Evolutionary conservation across 2,329 filamentous ascomycete genomes (phyloP).

Genomic region (Trichophyton benhamiae): DNA sequence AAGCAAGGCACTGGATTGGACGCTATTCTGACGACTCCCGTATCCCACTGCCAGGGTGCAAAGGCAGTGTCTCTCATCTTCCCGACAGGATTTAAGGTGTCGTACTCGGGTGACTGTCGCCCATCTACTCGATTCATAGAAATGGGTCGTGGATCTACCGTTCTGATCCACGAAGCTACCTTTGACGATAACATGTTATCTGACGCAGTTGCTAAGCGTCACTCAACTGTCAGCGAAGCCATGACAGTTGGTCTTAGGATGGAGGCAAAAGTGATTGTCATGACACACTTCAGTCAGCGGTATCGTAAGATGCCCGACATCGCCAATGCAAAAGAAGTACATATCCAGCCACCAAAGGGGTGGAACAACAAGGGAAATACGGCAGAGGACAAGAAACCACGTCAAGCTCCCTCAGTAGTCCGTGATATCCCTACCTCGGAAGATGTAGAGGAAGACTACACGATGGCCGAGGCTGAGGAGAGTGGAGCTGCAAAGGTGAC

Average conservation of each 20-base stretch:
- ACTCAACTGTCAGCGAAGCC: slow-evolving; percentile 79
- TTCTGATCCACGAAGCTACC: slow-evolving; percentile 90
- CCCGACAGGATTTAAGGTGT: slow-evolving; percentile 67
- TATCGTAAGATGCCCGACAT: slow-evolving; percentile 54
- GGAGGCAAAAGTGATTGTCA: slow-evolving; percentile 63
- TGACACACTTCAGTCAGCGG: slow-evolving; percentile 92
- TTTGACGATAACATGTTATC: slow-evolving; percentile 73
- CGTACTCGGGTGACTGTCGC: slow-evolving; percentile 89
- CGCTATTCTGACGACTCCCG: slow-evolving; percentile 53
- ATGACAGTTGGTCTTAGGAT: slow-evolving; percentile 64
- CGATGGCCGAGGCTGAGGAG: background rate
- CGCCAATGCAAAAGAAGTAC: background rate
- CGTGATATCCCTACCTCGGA: slow-evolving; percentile 12
- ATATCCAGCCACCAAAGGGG: background rate
- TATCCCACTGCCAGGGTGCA: slow-evolving; percentile 68
- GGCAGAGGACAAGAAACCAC: background rate
- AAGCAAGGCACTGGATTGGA: slow-evolving; percentile 48
- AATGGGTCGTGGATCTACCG: slow-evolving; percentile 62
- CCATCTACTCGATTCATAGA: slow-evolving; percentile 57
- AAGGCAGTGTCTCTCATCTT: slow-evolving; percentile 68
- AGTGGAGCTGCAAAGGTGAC: background rate
- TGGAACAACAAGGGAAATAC: background rate
- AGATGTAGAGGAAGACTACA: background rate
- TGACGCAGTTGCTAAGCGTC: slow-evolving; percentile 78
- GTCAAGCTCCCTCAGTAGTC: slow-evolving; percentile 4